These are phyloP conservation scores for Leishmania mexicana DNA, from an alignment of 208 protist species.

Conservation along the genomic window DNA sequence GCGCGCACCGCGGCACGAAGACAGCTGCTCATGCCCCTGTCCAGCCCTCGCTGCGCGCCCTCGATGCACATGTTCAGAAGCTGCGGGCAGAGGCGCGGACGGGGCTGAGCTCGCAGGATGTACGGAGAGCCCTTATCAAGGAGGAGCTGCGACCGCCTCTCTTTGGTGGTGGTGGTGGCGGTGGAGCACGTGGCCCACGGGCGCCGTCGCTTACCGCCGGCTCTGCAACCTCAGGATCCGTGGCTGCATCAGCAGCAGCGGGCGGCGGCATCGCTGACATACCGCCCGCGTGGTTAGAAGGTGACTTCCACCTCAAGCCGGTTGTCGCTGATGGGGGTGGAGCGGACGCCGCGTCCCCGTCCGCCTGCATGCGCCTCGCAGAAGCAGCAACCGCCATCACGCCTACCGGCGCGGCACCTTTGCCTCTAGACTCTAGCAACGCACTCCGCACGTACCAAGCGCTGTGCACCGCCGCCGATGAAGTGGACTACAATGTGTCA, in stretches of 20 bases:
- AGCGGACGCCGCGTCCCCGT: neutral
- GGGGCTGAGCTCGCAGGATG: slow-evolving; percentile 41
- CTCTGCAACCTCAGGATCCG: neutral
- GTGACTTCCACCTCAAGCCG: slow-evolving; percentile 17
- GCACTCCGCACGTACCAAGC: slow-evolving; percentile 15
- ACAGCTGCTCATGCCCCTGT: neutral
- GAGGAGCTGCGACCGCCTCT: slow-evolving; percentile 27
- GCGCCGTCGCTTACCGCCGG: neutral
- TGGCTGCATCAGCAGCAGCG: neutral
- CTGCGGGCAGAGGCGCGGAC: slow-evolving; percentile 38
- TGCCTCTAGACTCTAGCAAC: neutral
- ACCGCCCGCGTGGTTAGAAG: slow-evolving; percentile 27
- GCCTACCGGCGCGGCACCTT: neutral
- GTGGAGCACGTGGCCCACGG: neutral
- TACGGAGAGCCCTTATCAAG: slow-evolving; percentile 43
- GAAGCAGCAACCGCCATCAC: neutral
- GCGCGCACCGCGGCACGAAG: neutral
- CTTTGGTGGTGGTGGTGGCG: neutral
- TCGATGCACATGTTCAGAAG: slow-evolving; percentile 29
- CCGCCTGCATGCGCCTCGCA: neutral
- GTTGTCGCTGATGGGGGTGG: neutral
- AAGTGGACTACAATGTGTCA: slow-evolving; percentile 29
- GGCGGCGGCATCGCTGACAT: neutral
- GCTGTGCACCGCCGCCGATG: slow-evolving; percentile 20
- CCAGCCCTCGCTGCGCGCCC: neutral